These are phyloP conservation scores for Quercus berberidifolia DNA, from an alignment of 306 rosid genomes.

Conservation along the genomic window DNA sequence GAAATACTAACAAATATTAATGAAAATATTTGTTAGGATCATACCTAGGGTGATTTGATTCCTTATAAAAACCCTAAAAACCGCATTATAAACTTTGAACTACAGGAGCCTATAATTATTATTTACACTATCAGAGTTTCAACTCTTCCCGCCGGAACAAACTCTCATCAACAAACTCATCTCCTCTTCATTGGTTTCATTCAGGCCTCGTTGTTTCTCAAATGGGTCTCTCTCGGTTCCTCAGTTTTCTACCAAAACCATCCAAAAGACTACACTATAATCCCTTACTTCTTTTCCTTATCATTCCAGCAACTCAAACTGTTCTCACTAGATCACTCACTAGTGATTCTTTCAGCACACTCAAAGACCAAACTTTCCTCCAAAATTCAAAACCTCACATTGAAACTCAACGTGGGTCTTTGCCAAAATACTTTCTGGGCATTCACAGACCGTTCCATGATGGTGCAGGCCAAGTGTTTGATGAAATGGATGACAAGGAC, in stretches of 20 bases:
- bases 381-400: not conserved
- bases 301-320: constrained; percentile 7
- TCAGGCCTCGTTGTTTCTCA: not conserved
- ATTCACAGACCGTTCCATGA: constrained; percentile 10
- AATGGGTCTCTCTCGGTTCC: constrained; percentile 38
- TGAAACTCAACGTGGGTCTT: constrained; percentile 10
- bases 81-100: too few relatives aligned
- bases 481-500: constrained; percentile 13
- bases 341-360: not conserved
- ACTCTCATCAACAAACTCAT: not conserved
- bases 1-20: too few relatives aligned
- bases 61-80: too few relatives aligned
- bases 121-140: not conserved
- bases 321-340: constrained; percentile 7
- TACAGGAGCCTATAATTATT: too few relatives aligned
- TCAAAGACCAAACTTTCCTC: constrained; percentile 4
- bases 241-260: constrained; percentile 13
- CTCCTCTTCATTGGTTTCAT: not conserved
- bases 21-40: too few relatives aligned
- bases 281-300: constrained; percentile 13
- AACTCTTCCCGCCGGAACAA: not conserved
- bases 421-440: not conserved
- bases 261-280: constrained; percentile 13
- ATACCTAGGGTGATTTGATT: too few relatives aligned
- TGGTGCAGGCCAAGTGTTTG: not conserved